Evolutionary conservation across 305 asterid species (phyloP).

Genomic region (Solanum aculeatissimum): DNA sequence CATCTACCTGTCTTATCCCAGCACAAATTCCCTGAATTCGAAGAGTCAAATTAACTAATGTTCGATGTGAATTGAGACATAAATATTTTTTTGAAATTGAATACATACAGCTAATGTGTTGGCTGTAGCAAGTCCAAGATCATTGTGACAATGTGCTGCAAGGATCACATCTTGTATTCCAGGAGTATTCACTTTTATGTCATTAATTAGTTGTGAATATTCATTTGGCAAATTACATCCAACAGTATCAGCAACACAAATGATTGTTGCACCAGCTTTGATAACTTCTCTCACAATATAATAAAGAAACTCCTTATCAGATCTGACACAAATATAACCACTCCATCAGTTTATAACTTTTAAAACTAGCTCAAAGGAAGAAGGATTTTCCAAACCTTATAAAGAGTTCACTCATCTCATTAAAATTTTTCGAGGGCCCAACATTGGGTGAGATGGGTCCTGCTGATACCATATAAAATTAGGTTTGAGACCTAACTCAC

Average conservation of each 20-base stretch:
- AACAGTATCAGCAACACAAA: conserved; percentile 44
- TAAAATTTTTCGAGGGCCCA: too few relatives aligned
- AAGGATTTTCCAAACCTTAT: too few relatives aligned
- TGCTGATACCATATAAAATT: too few relatives aligned
- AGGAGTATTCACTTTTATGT: conserved; percentile 64
- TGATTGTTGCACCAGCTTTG: conserved; percentile 66
- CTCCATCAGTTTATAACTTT: too few relatives aligned
- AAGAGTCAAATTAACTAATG: too few relatives aligned
- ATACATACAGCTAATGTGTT: conserved; percentile 60
- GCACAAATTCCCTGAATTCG: conserved; percentile 57
- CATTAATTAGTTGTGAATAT: conserved; percentile 62
- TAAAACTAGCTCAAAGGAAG: too few relatives aligned
- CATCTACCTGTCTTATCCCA: conserved; percentile 90
- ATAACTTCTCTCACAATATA: conserved; percentile 75
- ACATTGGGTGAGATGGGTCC: too few relatives aligned
- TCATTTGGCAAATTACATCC: conserved; percentile 61
- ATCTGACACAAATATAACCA: conserved; percentile 14
- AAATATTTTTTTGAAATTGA: too few relatives aligned
- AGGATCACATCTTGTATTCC: conserved; percentile 75
- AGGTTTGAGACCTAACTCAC: too few relatives aligned
- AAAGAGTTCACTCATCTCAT: too few relatives aligned
- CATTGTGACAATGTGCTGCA: conserved; percentile 89
- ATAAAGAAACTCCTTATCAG: conserved; percentile 72
- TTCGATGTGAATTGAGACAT: too few relatives aligned
- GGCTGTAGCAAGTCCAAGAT: conserved; percentile 88